Conservation (phyloP, 768 basidiomycete species). For the Mycena haematopus region DNA sequence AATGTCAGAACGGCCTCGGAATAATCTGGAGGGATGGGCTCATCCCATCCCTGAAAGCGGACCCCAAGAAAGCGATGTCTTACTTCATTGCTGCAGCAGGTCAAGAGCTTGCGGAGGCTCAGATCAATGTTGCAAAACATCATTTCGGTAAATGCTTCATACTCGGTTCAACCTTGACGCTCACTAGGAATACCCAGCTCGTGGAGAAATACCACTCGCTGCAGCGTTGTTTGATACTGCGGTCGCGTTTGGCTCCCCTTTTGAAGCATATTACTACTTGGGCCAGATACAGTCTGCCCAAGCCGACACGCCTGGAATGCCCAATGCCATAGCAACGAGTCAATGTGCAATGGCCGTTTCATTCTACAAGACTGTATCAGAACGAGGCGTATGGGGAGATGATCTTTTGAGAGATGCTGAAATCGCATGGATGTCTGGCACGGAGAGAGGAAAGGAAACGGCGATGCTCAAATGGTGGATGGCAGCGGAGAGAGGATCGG, state of each 20-base stretch:
- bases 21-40: slow-evolving; percentile 93
- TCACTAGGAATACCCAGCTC: slow-evolving; percentile 52
- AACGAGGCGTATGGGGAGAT: slow-evolving; percentile 88
- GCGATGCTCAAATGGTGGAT: slow-evolving; percentile 96
- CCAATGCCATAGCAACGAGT: slow-evolving; percentile 61
- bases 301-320: slow-evolving; percentile 51
- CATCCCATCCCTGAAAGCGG: slow-evolving; percentile 65
- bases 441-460: slow-evolving; percentile 74
- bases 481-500: slow-evolving; percentile 90
- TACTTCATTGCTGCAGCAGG: slow-evolving; percentile 83
- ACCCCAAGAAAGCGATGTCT: slow-evolving; percentile 64
- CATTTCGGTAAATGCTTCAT: slow-evolving; percentile 57
- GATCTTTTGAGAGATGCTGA: slow-evolving; percentile 85
- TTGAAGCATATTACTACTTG: slow-evolving; percentile 94
- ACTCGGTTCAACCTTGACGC: slow-evolving; percentile 7
- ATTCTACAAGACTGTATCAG: slow-evolving; percentile 91
- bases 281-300: slow-evolving; percentile 78
- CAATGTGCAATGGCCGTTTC: slow-evolving; percentile 91
- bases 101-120: slow-evolving; percentile 90
- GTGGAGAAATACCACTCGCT: slow-evolving; percentile 71
- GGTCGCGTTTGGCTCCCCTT: slow-evolving; percentile 85
- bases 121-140: slow-evolving; percentile 88
- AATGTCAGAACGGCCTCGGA: slow-evolving; percentile 89
- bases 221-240: slow-evolving; percentile 84
- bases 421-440: slow-evolving; percentile 70